Evolutionary conservation across 2,329 filamentous ascomycete species (phyloP).

Genomic region (Exophiala mesophila): DNA sequence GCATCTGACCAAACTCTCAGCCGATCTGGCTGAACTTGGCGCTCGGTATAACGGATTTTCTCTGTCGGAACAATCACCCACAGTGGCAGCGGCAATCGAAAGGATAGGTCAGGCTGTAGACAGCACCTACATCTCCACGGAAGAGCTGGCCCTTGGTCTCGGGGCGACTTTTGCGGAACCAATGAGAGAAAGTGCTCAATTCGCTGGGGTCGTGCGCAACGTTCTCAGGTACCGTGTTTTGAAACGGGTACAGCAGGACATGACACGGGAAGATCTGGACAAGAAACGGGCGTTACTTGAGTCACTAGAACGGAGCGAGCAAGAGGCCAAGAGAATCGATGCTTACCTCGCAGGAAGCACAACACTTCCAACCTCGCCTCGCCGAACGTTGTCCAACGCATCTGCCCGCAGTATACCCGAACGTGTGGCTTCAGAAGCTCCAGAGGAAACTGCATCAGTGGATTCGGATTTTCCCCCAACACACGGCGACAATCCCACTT

Average conservation of each 20-base stretch:
- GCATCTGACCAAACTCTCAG: slow-evolving; percentile 75
- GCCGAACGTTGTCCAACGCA: slow-evolving; percentile 58
- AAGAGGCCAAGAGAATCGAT: slow-evolving; percentile 87
- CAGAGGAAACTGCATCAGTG: slow-evolving; percentile 81
- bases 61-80: slow-evolving; percentile 82
- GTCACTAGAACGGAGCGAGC: slow-evolving; percentile 86
- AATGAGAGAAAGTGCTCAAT: slow-evolving; percentile 96
- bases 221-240: slow-evolving; percentile 86
- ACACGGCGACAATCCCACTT: slow-evolving; percentile 64
- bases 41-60: slow-evolving; percentile 98
- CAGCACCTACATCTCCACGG: slow-evolving; percentile 90
- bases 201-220: slow-evolving; percentile 84
- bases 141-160: slow-evolving; percentile 81
- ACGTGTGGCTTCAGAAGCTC: slow-evolving; percentile 46
- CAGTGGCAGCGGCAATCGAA: slow-evolving; percentile 87
- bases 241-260: slow-evolving; percentile 94
- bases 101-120: slow-evolving; percentile 91
- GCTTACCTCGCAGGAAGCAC: slow-evolving; percentile 74
- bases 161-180: slow-evolving; percentile 94
- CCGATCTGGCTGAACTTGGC: slow-evolving; percentile 87
- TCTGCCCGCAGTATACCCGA: slow-evolving; percentile 40
- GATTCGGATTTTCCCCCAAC: slow-evolving; percentile 95
- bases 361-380: slow-evolving; percentile 57
- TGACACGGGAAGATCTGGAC: slow-evolving; percentile 86
- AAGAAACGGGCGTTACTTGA: slow-evolving; percentile 81